Base-by-base conservation (phyloP, 179 eudicot genomes). In the Sideroxylon spinosum region DNA sequence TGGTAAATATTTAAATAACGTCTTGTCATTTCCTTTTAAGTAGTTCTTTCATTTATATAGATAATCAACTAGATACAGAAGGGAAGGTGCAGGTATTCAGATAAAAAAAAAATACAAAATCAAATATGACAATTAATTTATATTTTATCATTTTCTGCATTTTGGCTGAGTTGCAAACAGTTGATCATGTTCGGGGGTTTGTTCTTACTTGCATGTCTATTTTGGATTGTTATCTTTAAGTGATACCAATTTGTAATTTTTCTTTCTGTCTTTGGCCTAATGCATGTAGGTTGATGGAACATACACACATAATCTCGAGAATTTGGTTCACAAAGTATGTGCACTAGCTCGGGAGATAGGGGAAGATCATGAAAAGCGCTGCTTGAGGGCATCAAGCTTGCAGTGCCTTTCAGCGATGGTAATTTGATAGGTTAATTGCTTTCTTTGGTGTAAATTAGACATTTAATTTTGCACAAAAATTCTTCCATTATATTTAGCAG, bases 351-450 rank as follows among this genome's bases (percentile, higher is more conserved):
- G 78, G 78, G 86, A 81, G 73, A 78, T 82, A 55, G 89, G 88
- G 60, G 91, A 84, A 75, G 95, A 86, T 29, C 83, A 81, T 75
- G 83, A 89, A 80, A 90, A 88, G 72, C 63, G 82, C 78, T 79
- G 86, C 74, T 86, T 95, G 82, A 87, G 83, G 87, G 94, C 98
- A 79, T 88, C 98, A 82, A 89, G 96, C 80, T 85, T 95, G 84
- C 97, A 90, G 78, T 92, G 97, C 83, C 96, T 96, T 76, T 89
- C 98, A 68, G 93, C 98, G 76, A 94, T 94, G 98, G 99, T 93
- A 90, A 81, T 55, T 76, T 60, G 53, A 74, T 77, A 5, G 29
- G 48, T 55, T 52, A 52, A 56, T 61, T 74, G 37, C 13, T 46
- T 64, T 67, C 60, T 6, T 19, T 60, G 55, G 52, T 55, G 26